Base-by-base conservation (phyloP, 2,329 filamentous ascomycete species). In the Plenodomus lindquistii region DNA sequence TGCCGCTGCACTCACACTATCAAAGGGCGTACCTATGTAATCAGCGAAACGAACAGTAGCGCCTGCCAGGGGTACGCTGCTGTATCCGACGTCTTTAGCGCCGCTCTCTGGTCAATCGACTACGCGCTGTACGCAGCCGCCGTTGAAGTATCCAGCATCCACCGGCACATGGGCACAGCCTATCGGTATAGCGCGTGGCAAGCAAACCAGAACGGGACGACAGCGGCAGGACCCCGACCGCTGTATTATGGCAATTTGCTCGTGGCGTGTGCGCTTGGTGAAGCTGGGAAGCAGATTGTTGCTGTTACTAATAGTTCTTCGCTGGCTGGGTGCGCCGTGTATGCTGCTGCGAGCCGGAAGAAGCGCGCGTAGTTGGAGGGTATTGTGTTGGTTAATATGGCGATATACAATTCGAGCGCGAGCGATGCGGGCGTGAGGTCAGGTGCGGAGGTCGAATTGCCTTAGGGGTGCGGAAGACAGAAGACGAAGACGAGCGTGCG, bases 101-200 rank as follows among this genome's bases (percentile, higher is more conserved):
- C 84, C 3, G 83, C 84, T 11, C 79, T 87, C 13, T 87, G 84
- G 84, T 81, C 75, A 18, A 62, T 86, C 11, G 83, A 87, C 65
- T 87, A 85, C 70, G 81, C 80, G 51, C 73, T 86, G 3, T 83
- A 80, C 62, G 77, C 77, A 42, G 84, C 84, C 1, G 46, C 44
- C 15, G 72, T 79, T 0, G 76, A 77, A 2, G 80, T 86, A 65
- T 72, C 72, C 27, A 77, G 83, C 10, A 76, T 83, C 2, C 82
- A 86, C 61, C 83, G 86, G 81, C 85, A 87, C 66, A 80, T 83
- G 74, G 84, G 84, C 7, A 85, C 81, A 5, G 78, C 85, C 59
- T 86, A 83, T 60, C 76, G 84, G 3, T 87, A 86, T 62, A 75
- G 75, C 48, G 71, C 77, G 38, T 86, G 84, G 84, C 84, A 87